phyloP scores from a whole-genome alignment of 176 grass and related monocot species.

The Secale cereale region DNA sequence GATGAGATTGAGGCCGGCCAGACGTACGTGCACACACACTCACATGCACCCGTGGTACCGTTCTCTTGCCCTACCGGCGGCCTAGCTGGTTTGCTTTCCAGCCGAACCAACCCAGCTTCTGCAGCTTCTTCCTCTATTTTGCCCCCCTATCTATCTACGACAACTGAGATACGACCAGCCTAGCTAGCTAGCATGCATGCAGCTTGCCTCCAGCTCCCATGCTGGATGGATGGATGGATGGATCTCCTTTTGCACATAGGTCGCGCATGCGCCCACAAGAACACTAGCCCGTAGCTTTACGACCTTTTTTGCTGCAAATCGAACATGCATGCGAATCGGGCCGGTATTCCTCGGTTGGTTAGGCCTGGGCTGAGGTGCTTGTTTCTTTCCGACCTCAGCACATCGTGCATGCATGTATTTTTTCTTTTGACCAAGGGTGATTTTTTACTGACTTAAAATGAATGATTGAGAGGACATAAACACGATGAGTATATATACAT shows the following conservation, averaged over 20 bases:
- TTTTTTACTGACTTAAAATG: too few relatives aligned
- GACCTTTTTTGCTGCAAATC: not conserved
- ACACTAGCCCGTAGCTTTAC: not conserved
- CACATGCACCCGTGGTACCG: not conserved
- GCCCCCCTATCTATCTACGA: not conserved
- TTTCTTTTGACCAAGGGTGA: too few relatives aligned
- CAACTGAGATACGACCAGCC: not conserved
- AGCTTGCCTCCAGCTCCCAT: not conserved
- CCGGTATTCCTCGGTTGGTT: not conserved
- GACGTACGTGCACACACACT: not conserved
- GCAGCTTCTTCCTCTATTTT: not conserved
- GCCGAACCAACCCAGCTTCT: not conserved
- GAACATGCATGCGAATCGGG: not conserved
- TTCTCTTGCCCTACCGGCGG: not conserved
- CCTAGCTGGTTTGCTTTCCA: not conserved
- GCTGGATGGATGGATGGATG: not conserved
- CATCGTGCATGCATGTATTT: not conserved
- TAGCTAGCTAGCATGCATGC: not conserved
- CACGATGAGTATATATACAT: too few relatives aligned
- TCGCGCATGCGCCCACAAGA: not conserved
- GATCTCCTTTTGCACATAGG: not conserved
- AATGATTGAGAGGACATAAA: too few relatives aligned
- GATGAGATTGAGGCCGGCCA: not conserved
- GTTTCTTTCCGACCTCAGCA: not conserved
- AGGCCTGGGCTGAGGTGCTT: not conserved